Percentiles rank a stretch among this genome's conserved stretches.
These are phyloP conservation scores for Gossypioides kirkii DNA, from an alignment of 345 rosid species.

Conservation along the genomic window DNA sequence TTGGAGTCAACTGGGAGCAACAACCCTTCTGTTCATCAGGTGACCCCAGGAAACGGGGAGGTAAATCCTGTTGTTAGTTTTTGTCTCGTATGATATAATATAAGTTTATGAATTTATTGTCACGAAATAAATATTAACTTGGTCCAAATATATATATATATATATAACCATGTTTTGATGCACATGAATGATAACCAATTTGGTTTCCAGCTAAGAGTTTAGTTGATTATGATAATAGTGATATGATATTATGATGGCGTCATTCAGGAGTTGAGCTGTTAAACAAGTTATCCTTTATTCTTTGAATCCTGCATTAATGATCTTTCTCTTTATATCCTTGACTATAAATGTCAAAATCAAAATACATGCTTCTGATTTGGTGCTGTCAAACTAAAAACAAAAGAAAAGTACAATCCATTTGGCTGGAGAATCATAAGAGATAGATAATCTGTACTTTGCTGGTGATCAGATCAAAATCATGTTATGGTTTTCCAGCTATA, in stretches of 20 bases:
- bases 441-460: background rate
- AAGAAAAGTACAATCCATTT: background rate
- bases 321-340: background rate
- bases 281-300: background rate
- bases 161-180: background rate
- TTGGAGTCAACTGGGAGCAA: slow-evolving; percentile 53
- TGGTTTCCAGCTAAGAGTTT: background rate
- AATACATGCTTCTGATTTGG: background rate
- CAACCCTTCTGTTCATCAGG: slow-evolving; percentile 41
- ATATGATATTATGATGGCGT: background rate
- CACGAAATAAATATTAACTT: background rate
- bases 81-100: background rate
- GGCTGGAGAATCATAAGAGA: background rate
- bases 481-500: background rate
- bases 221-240: background rate
- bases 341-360: background rate
- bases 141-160: background rate
- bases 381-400: background rate
- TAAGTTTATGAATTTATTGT: background rate
- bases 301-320: background rate
- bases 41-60: slow-evolving; percentile 56
- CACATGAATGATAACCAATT: background rate
- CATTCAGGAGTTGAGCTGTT: background rate
- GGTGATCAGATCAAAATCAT: background rate
- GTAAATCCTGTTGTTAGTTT: slow-evolving; percentile 29